phyloP scores from a whole-genome alignment of 2,329 filamentous ascomycete genomes.

The Talaromyces pinophilus region DNA sequence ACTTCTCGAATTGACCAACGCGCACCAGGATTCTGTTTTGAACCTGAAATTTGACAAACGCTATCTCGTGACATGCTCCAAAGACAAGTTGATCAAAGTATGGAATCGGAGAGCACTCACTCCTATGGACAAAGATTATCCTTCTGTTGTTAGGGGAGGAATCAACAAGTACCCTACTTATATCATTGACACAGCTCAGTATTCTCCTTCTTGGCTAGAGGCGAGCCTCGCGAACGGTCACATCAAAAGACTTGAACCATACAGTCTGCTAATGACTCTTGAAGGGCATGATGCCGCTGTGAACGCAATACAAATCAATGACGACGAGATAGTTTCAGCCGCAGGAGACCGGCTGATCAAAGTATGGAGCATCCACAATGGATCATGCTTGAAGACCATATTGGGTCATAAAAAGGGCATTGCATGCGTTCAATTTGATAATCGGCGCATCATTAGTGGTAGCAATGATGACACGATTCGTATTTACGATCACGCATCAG shows the following conservation, averaged over 20 bases:
- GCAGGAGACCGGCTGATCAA: constrained; percentile 94
- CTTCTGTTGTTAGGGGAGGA: constrained; percentile 44
- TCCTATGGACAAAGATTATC: constrained; percentile 48
- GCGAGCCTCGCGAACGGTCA: constrained; percentile 45
- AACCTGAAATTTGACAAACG: constrained; percentile 91
- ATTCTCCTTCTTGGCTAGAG: constrained; percentile 46
- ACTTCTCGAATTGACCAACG: constrained; percentile 71
- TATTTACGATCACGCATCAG: constrained; percentile 84
- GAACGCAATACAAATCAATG: constrained; percentile 90
- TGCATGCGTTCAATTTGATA: constrained; percentile 95
- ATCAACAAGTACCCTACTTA: constrained; percentile 54
- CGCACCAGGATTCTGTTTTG: constrained; percentile 86
- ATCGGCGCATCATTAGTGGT: constrained; percentile 87
- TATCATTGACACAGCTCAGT: constrained; percentile 53
- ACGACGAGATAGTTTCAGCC: constrained; percentile 85
- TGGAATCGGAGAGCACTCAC: constrained; percentile 78
- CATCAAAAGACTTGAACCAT: constrained; percentile 59
- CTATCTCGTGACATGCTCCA: constrained; percentile 93
- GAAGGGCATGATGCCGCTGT: constrained; percentile 88
- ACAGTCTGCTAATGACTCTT: constrained; percentile 74
- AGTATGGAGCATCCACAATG: constrained; percentile 86
- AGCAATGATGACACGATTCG: constrained; percentile 96
- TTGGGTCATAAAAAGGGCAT: constrained; percentile 92
- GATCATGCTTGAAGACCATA: constrained; percentile 73
- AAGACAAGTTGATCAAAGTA: constrained; percentile 94